phyloP scores from a whole-genome alignment of 202 grass and related monocot species.

The Eragrostis tef region DNA sequence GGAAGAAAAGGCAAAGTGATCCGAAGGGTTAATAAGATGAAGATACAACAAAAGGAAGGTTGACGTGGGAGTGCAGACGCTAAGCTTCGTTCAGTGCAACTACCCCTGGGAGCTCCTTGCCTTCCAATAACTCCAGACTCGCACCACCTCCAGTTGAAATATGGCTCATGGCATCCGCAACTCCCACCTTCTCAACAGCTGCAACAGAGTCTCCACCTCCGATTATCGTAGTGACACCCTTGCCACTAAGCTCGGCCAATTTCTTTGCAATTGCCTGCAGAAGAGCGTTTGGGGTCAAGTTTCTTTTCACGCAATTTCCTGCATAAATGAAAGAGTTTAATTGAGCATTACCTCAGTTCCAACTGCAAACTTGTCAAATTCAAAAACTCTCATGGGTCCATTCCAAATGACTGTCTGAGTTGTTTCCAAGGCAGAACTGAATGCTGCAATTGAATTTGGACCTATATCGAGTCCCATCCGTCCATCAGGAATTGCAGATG shows the following conservation, averaged over 20 bases:
- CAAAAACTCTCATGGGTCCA: constrained; percentile 77
- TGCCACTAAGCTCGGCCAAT: constrained; percentile 63
- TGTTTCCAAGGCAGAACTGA: constrained; percentile 65
- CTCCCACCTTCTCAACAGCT: constrained; percentile 41
- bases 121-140: constrained; percentile 46
- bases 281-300: constrained; percentile 3
- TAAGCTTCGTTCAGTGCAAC: constrained; percentile 61
- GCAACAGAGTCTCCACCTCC: constrained; percentile 72
- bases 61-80: too few species aligned
- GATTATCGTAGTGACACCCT: constrained; percentile 60
- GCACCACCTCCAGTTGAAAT: constrained; percentile 78
- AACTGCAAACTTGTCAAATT: constrained; percentile 68
- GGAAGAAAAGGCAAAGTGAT: constrained; percentile 7
- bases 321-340: neutral
- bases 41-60: too few species aligned
- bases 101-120: constrained; percentile 61
- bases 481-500: constrained; percentile 65
- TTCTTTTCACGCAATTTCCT: constrained; percentile 1
- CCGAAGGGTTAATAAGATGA: too few species aligned
- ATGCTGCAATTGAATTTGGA: constrained; percentile 59
- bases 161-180: constrained; percentile 66
- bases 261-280: constrained; percentile 59
- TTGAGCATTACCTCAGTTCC: constrained; percentile 67
- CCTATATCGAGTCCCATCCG: constrained; percentile 82
- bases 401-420: constrained; percentile 84